Evolutionary conservation across 2,329 filamentous ascomycete species (phyloP), one percentile per base, ranked within the genome.

Genomic region (Xylariomycetidae sp.): DNA sequence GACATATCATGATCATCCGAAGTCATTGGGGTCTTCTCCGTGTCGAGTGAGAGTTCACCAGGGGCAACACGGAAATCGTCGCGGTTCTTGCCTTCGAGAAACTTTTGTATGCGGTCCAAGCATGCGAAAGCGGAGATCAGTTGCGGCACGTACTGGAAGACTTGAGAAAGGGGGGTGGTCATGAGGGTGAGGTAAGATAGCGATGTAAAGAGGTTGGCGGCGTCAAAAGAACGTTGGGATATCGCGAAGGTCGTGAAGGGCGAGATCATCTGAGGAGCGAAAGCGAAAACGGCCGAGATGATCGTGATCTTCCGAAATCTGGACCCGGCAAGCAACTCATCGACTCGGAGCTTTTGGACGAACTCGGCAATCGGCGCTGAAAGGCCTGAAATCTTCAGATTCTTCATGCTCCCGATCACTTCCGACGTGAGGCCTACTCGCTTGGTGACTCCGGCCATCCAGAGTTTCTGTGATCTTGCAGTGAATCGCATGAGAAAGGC

Each of bases 311-410:
- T 34, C 25, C 46, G 42, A 25, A 59, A 65, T 1, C 52, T 54
- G 5, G 50, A 44, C 14, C 58, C 60, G 2, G 58, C 45, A n/a
- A 38, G 47, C 7, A 66, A 49, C 31, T 67, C 63, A 10, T 57
- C 48, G 4, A 56, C 37, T 3, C 64, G 58, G 0, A 65, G 44
- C 12, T 48, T 53, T 19, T 57, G 45, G 2, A 60, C 45, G 1
- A 55, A 44, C 2, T 53, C 44, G 9, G 50, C 46, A 1, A 61
- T 51, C 0, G 58, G 40, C 22, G 30, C 8, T 5, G 50, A 36
- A 7, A 67, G 45, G 4, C 62, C 63, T 0, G 59, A 60, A 41
- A 66, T 60, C 42, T 64, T 66, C 34, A 66, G 59, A 34, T 57
- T 60, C 41, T 67, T 67, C 42, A 66, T 62, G 6, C 58, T 54